Conservation (phyloP, 371 early-diverging fungal genomes). For the Mortierella polycephala region DNA sequence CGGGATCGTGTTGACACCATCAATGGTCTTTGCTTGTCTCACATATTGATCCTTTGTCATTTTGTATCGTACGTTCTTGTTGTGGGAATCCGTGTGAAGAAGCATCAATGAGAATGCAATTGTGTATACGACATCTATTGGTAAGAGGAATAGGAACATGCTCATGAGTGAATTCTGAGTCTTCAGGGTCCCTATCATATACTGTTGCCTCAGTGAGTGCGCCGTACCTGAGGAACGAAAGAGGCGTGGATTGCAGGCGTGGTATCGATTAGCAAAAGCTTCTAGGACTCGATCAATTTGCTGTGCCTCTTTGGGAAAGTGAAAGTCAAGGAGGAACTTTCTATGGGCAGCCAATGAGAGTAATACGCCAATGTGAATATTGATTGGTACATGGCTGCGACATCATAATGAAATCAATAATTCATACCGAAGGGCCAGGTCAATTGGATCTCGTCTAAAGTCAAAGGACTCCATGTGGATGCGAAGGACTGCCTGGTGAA, state of each 20-base stretch:
- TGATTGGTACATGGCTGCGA: background rate
- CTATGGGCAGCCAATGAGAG: conserved; percentile 51
- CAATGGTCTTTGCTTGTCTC: conserved; percentile 72
- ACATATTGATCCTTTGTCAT: conserved; percentile 90
- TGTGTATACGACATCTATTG: conserved; percentile 78
- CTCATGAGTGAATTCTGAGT: background rate
- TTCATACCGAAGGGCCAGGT: conserved; percentile 74
- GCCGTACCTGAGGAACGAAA: conserved; percentile 69
- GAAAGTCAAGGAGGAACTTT: conserved; percentile 78
- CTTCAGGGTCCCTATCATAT: background rate
- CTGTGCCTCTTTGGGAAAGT: conserved; percentile 90
- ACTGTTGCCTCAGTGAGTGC: background rate
- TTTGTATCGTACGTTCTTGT: conserved; percentile 84
- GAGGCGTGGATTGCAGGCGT: conserved; percentile 75
- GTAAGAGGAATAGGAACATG: background rate
- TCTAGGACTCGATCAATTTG: conserved; percentile 91
- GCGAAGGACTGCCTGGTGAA: conserved; percentile 59
- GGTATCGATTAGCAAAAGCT: conserved; percentile 84
- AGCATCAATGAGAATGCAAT: conserved; percentile 88
- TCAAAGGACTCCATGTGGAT: conserved; percentile 71
- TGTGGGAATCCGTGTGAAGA: conserved; percentile 94
- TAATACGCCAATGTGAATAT: background rate
- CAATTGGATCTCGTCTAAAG: conserved; percentile 76
- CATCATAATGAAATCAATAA: background rate
- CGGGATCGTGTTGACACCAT: conserved; percentile 73